Evolutionary conservation across 1,284 basidiomycete genomes (phyloP).

Genomic region (Pseudozyma tsukubaensis): DNA sequence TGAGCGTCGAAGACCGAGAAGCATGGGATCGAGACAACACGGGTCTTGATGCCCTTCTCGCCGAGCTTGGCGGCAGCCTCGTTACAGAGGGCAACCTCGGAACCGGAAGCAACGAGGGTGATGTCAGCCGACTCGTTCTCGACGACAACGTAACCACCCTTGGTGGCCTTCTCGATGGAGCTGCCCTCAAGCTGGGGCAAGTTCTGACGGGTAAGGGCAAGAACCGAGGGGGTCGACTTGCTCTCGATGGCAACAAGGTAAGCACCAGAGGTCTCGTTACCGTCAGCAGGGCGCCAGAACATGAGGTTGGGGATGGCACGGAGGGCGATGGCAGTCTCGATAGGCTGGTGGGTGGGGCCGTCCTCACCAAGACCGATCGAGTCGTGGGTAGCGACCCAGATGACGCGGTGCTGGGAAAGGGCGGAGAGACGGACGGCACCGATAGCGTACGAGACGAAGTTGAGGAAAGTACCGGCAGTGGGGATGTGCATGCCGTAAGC

Average conservation of each 20-base stretch:
- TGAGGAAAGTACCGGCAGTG: slow-evolving; percentile 73
- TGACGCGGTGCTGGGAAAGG: slow-evolving; percentile 87
- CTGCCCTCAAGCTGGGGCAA: slow-evolving; percentile 90
- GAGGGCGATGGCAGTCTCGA: slow-evolving; percentile 87
- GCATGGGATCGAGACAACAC: slow-evolving; percentile 88
- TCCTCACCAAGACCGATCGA: slow-evolving; percentile 78
- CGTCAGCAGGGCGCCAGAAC: slow-evolving; percentile 81
- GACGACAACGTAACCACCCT: slow-evolving; percentile 89
- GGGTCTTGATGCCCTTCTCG: slow-evolving; percentile 78
- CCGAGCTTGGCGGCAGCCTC: slow-evolving; percentile 82
- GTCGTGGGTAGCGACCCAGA: slow-evolving; percentile 82
- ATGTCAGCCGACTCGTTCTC: slow-evolving; percentile 81
- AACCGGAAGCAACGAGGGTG: slow-evolving; percentile 88
- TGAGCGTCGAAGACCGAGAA: slow-evolving; percentile 90
- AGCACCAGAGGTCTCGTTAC: slow-evolving; percentile 91
- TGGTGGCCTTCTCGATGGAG: slow-evolving; percentile 82
- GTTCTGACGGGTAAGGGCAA: slow-evolving; percentile 87
- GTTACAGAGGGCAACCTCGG: slow-evolving; percentile 85
- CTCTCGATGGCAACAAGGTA: slow-evolving; percentile 84
- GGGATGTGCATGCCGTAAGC: slow-evolving; percentile 89
- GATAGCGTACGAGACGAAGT: slow-evolving; percentile 92
- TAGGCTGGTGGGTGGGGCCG: slow-evolving; percentile 94
- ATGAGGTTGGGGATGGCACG: slow-evolving; percentile 88
- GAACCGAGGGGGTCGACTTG: slow-evolving; percentile 82
- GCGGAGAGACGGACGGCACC: slow-evolving; percentile 92